Evolutionary conservation across 208 protist genomes (phyloP), one percentile per base, ranked within the genome.

Genomic region (Acanthamoeba healyi): DNA sequence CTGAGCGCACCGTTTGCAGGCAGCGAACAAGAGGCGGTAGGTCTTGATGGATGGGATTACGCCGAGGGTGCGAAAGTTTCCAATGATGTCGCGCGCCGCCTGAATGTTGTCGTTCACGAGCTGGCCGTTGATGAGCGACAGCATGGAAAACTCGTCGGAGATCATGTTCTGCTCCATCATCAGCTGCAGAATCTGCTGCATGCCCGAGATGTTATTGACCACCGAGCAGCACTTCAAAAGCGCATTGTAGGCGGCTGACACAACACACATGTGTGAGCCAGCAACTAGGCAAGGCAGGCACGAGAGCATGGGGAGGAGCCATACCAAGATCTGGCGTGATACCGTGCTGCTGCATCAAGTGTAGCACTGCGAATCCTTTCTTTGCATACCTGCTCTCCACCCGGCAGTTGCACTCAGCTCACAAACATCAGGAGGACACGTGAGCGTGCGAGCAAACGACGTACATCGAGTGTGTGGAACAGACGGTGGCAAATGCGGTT

Each of bases 161-260:
- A 14, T 9, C 24, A 86, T 22, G 24, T 26, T 24, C 12, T 22
- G 77, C 24, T 86, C 46, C 10, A 36, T 51, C 77, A 86, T 86
- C 77, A 86, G 12, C n/a, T 29, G 7, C 9, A 86, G 36, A 22
- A 86, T 58, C 22, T 58, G n/a, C 42, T 86, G 77, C 77, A 86
- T 49, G 26, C 29, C 44, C 32, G 12, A 0, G 7, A 58, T 86
- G 77, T 86, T 44, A 26, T 9, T 44, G 15, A 24, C 34, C 4
- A 86, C 26, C 12, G 77, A 0, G 24, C 77, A 86, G 77, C 77
- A 86, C 38, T 36, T 29, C 77, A 86, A 26, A 6, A 86, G 77
- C n/a, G 44, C 77, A 26, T 86, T 86, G 44, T 38, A 86, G 44
- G 77, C 46, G n/a, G 77, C 77, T 86, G 2, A 17, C 14, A 77